Evolutionary conservation across 345 rosid genomes (phyloP).

Genomic region (Aquilaria malaccensis): DNA sequence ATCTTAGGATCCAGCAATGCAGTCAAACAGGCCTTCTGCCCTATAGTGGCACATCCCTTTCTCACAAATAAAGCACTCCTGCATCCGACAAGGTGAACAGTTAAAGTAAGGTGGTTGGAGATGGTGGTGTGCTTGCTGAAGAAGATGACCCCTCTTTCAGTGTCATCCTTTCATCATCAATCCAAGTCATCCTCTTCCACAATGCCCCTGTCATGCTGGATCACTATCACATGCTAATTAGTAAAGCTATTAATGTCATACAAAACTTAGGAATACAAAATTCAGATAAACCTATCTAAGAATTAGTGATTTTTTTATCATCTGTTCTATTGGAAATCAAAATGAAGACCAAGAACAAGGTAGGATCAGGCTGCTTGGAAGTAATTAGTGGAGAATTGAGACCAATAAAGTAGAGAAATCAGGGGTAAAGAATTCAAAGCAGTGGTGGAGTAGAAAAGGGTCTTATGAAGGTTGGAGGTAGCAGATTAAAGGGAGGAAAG

Average conservation of each 20-base stretch:
- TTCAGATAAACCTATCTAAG: background rate
- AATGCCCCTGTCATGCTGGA: slow-evolving; percentile 57
- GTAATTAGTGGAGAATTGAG: too few relatives aligned
- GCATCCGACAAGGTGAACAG: slow-evolving; percentile 74
- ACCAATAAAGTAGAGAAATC: too few relatives aligned
- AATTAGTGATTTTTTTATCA: background rate
- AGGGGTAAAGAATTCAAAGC: too few relatives aligned
- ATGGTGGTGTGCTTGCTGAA: slow-evolving; percentile 90
- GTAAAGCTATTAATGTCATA: slow-evolving; percentile 55
- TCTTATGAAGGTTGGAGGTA: too few relatives aligned
- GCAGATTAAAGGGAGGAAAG: too few relatives aligned
- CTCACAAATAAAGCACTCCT: background rate
- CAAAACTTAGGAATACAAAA: background rate
- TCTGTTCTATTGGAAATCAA: background rate
- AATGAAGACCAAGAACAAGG: slow-evolving; percentile 33
- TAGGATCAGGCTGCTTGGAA: slow-evolving; percentile 29
- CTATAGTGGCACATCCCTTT: slow-evolving; percentile 57
- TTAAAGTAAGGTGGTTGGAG: slow-evolving; percentile 82
- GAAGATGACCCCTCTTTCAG: slow-evolving; percentile 74
- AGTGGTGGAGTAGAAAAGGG: too few relatives aligned
- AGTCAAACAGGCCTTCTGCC: slow-evolving; percentile 92
- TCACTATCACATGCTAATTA: slow-evolving; percentile 48
- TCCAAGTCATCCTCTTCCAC: slow-evolving; percentile 78
- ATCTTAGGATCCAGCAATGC: slow-evolving; percentile 75
- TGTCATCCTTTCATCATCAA: slow-evolving; percentile 70